phyloP scores from a whole-genome alignment of 257 asterid species.

The Jasminum sambac region DNA sequence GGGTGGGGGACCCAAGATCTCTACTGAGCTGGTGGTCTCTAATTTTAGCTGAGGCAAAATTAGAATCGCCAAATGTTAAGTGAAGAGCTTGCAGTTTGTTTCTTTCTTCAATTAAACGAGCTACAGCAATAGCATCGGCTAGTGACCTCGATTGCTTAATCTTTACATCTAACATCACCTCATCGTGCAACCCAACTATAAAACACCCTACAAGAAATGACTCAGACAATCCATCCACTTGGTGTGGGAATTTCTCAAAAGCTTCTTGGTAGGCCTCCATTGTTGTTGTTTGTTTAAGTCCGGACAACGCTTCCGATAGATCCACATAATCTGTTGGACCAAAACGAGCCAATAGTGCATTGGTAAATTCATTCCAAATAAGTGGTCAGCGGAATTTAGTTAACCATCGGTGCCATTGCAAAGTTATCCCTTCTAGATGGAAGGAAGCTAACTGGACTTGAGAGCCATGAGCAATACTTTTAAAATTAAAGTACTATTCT shows the following conservation, averaged over 20 bases:
- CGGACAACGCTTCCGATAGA: background rate
- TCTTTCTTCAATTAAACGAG: background rate
- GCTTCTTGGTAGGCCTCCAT: constrained; percentile 1
- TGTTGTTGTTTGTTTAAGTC: background rate
- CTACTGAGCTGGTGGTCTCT: too few relatives aligned
- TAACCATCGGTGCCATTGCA: background rate
- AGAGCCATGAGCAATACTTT: background rate
- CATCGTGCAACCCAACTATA: too few relatives aligned
- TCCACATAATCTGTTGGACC: background rate
- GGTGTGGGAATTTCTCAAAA: background rate
- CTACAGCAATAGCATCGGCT: background rate
- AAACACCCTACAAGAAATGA: background rate
- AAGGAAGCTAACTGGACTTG: background rate
- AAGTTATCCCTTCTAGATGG: background rate
- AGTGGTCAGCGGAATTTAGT: background rate
- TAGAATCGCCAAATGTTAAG: too few relatives aligned
- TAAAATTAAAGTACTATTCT: background rate
- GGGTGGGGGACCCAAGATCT: too few relatives aligned
- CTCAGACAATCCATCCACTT: background rate
- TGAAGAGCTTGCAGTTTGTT: background rate
- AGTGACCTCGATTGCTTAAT: background rate
- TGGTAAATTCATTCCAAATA: background rate
- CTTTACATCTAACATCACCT: constrained; percentile 1
- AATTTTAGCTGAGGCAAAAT: too few relatives aligned
- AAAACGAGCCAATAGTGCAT: background rate